Conservation (phyloP, 352 stramenopile genomes). For the Lagenidium sp. region DNA sequence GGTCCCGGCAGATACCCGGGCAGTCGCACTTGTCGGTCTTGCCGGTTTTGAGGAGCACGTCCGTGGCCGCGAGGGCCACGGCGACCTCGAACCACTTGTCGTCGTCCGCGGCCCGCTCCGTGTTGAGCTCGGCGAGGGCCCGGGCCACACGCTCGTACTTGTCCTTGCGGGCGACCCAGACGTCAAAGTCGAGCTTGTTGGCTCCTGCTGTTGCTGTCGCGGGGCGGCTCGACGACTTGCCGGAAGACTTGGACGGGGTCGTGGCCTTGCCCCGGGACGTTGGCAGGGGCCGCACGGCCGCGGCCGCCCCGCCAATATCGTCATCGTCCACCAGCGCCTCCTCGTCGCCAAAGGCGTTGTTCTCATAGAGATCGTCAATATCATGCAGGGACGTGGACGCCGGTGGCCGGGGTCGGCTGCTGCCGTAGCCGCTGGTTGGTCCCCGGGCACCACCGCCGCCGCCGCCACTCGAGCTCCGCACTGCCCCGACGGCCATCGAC, state of each 20-base stretch:
- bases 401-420: no score
- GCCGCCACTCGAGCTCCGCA: no score
- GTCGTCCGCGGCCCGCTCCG: constrained; percentile 38
- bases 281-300: not conserved
- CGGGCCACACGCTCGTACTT: constrained; percentile 75
- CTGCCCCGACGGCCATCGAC: no score
- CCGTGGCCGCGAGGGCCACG: constrained; percentile 63
- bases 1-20: constrained; percentile 48
- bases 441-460: no score
- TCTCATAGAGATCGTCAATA: constrained; percentile 74
- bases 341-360: constrained; percentile 62
- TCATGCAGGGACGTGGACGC: constrained; percentile 41
- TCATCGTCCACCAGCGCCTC: no score
- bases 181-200: constrained; percentile 54
- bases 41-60: constrained; percentile 69
- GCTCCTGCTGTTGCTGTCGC: no score
- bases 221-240: constrained; percentile 6
- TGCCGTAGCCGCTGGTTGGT: no score
- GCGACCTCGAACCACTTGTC: constrained; percentile 68
- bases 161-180: constrained; percentile 82
- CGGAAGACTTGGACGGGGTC: not conserved
- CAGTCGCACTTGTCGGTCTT: constrained; percentile 66
- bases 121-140: constrained; percentile 54
- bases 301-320: not conserved
- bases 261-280: not conserved